Evolutionary conservation across 108 stramenopile genomes (phyloP).

Genomic region (Licmophora abbreviata): DNA sequence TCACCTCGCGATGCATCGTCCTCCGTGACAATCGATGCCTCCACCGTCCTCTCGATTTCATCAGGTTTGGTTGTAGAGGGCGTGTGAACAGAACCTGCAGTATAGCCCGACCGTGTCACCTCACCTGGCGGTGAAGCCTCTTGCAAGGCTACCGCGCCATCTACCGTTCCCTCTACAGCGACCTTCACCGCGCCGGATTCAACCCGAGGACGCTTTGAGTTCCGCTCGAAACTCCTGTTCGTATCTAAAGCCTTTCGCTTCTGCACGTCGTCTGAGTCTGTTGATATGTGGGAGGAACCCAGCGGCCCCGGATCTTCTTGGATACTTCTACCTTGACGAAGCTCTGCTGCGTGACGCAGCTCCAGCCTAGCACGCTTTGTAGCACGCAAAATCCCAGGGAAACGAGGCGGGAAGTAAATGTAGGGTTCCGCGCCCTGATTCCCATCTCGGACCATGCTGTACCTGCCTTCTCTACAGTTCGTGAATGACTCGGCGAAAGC

Average conservation of each 20-base stretch:
- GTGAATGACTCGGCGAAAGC: constrained; percentile 16
- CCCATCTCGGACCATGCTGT: constrained; percentile 22
- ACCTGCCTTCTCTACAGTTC: constrained; percentile 3
- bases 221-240: neutral
- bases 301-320: neutral
- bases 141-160: no score
- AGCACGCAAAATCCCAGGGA: constrained; percentile 22
- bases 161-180: no score
- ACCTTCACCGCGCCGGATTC: no score
- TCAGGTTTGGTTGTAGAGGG: no score
- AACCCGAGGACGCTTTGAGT: neutral
- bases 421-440: constrained; percentile 51
- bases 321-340: neutral
- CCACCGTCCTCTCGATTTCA: no score
- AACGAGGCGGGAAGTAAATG: constrained; percentile 60
- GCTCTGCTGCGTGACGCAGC: neutral
- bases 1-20: constrained; percentile 7
- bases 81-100: no score
- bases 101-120: no score
- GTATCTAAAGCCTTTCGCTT: neutral
- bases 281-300: neutral
- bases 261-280: neutral
- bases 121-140: no score
- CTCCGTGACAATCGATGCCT: constrained; percentile 8
- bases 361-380: neutral